A percentile compares a stretch with the other conserved stretches of the same genome.
Evolutionary conservation across 495 filamentous ascomycete species (phyloP).

Genomic region (Lepidopterella palustris): DNA sequence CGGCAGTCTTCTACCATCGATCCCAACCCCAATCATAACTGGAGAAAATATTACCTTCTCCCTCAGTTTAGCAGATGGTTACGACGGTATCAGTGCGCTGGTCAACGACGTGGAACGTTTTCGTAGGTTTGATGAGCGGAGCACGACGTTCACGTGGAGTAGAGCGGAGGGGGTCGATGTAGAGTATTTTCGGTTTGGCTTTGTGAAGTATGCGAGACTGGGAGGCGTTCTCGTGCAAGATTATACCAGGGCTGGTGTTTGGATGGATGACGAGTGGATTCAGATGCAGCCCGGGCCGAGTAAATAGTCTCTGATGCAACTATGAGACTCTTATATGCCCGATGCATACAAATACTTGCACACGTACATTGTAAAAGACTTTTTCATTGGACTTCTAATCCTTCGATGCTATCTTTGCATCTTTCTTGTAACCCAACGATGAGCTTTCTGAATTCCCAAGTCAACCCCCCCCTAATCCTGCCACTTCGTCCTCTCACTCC

Average conservation of each 20-base stretch:
- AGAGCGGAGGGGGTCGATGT: slow-evolving; percentile 25
- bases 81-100: slow-evolving; percentile 76
- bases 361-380: not conserved
- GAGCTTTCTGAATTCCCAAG: no score
- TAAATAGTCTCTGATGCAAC: not conserved
- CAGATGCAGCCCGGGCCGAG: slow-evolving; percentile 43
- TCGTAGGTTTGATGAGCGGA: slow-evolving; percentile 30
- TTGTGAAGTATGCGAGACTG: slow-evolving; percentile 55
- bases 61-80: slow-evolving; percentile 43
- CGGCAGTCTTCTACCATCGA: slow-evolving; percentile 58
- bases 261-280: slow-evolving; percentile 66
- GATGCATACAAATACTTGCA: not conserved
- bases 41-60: slow-evolving; percentile 50
- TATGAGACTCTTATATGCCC: not conserved
- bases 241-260: slow-evolving; percentile 76
- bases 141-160: slow-evolving; percentile 25
- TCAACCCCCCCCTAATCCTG: no score
- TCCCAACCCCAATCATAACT: slow-evolving; percentile 36
- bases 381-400: not conserved
- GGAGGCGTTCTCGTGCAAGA: slow-evolving; percentile 45
- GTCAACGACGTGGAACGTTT: slow-evolving; percentile 92
- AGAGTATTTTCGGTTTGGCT: slow-evolving; percentile 83
- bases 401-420: no score
- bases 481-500: no score
- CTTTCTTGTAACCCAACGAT: no score